Evolutionary conservation across 1,284 basidiomycete species (phyloP).

Genomic region (Jaminaea rosea): DNA sequence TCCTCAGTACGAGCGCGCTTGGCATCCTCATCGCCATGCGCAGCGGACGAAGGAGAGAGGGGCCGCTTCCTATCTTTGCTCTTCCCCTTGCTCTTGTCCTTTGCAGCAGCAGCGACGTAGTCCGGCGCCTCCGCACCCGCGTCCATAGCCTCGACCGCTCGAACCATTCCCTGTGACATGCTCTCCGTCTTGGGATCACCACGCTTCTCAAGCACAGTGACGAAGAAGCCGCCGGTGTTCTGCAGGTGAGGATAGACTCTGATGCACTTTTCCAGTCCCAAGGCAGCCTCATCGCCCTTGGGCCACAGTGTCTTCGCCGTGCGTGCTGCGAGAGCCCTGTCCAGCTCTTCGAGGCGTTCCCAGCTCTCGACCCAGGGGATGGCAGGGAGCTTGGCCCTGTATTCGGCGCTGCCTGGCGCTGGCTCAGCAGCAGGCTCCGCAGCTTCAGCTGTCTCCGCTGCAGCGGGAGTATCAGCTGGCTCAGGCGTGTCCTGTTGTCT

Average conservation of each 20-base stretch:
- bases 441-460: conserved; percentile 4
- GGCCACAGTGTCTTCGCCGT: conserved; percentile 40
- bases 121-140: conserved; percentile 6
- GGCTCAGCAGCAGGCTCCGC: conserved; percentile 6
- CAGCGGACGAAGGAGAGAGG: conserved; percentile 5
- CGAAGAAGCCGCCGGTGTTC: conserved; percentile 95
- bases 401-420: conserved; percentile 18
- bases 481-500: conserved; percentile 7
- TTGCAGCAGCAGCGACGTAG: conserved; percentile 8
- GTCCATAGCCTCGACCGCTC: conserved; percentile 29
- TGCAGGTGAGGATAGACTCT: conserved; percentile 77
- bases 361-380: conserved; percentile 39
- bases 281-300: conserved; percentile 36
- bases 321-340: conserved; percentile 28
- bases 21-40: neutral
- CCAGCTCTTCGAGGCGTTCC: conserved; percentile 33
- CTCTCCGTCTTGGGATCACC: conserved; percentile 24
- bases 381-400: conserved; percentile 26
- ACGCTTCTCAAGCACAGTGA: conserved; percentile 69
- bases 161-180: conserved; percentile 41
- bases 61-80: too few species aligned
- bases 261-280: conserved; percentile 37
- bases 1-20: neutral
- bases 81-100: too few species aligned
- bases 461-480: neutral